Evolutionary conservation across 768 basidiomycete genomes (phyloP).

Genomic region (Peribolospora kevripleyi): DNA sequence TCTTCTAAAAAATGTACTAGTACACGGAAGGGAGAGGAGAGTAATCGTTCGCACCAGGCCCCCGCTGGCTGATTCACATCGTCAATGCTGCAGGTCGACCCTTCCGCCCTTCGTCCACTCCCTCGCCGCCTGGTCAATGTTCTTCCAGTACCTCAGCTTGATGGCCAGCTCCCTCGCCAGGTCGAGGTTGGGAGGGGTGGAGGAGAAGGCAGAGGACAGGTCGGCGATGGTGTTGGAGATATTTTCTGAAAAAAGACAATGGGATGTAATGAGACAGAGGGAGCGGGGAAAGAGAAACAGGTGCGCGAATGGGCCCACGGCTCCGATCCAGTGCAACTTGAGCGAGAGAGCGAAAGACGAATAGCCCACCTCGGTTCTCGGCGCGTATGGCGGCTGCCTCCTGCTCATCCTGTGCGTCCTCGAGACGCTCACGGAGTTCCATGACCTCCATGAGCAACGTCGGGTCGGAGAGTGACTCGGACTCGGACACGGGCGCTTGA

Average conservation of each 20-base stretch:
- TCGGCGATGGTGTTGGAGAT: constrained; percentile 12
- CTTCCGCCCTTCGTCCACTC: constrained; percentile 17
- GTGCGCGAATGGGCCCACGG: no score
- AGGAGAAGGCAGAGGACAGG: constrained; percentile 14
- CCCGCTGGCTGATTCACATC: no score
- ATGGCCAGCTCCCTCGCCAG: constrained; percentile 18
- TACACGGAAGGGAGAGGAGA: no score
- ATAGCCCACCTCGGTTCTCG: constrained; percentile 17
- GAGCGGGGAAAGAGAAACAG: no score
- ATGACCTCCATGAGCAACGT: constrained; percentile 21
- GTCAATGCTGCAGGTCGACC: constrained; percentile 9
- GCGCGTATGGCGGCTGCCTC: constrained; percentile 17
- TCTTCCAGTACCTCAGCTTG: constrained; percentile 19
- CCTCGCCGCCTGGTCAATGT: constrained; percentile 19
- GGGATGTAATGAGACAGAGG: background rate
- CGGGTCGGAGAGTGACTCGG: constrained; percentile 21
- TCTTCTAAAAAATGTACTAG: no score
- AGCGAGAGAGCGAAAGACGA: background rate
- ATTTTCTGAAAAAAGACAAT: constrained; percentile 10
- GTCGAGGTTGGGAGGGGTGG: constrained; percentile 10
- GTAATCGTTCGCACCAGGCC: no score
- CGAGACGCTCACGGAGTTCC: constrained; percentile 22
- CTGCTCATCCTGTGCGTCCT: constrained; percentile 18
- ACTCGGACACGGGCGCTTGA: constrained; percentile 9
- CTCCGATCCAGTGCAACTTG: background rate